Percentiles rank a stretch among this genome's conserved stretches.
These are phyloP conservation scores for Macrocystidia cucumis DNA, from an alignment of 1,284 basidiomycete genomes.

Conservation along the genomic window DNA sequence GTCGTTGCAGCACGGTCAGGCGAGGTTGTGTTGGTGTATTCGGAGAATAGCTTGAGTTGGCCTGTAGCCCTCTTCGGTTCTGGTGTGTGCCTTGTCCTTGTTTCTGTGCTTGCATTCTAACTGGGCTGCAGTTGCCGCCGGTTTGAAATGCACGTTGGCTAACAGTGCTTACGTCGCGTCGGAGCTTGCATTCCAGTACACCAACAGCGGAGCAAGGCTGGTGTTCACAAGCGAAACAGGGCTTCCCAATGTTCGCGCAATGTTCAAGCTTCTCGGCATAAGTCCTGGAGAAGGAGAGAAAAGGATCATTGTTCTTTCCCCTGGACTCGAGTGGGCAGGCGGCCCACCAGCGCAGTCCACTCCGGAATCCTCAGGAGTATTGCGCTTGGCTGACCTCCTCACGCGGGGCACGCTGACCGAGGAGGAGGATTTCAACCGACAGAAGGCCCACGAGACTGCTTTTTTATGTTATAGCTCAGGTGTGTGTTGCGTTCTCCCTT, in stretches of 20 bases:
- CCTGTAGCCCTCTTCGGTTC: conserved; percentile 52
- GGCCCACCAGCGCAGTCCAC: conserved; percentile 24
- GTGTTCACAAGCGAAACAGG: conserved; percentile 49
- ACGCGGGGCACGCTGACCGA: conserved; percentile 31
- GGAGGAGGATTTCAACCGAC: conserved; percentile 44
- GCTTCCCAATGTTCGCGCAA: conserved; percentile 33
- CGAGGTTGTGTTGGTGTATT: conserved; percentile 45
- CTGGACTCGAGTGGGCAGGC: conserved; percentile 31
- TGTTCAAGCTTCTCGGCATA: conserved; percentile 34
- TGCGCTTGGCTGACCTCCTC: conserved; percentile 34
- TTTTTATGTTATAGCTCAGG: conserved; percentile 61
- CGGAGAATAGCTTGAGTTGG: conserved; percentile 58
- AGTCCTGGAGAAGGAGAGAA: conserved; percentile 30
- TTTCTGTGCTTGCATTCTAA: conserved; percentile 2
- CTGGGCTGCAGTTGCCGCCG: conserved; percentile 33
- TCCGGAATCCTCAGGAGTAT: conserved; percentile 19
- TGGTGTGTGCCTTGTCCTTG: conserved; percentile 17
- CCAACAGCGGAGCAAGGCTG: conserved; percentile 44
- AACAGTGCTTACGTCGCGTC: conserved; percentile 35
- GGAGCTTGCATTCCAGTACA: conserved; percentile 43
- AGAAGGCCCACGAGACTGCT: conserved; percentile 40
- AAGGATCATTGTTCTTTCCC: conserved; percentile 37
- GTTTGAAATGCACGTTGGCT: conserved; percentile 38
- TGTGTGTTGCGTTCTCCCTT: conserved; percentile 9
- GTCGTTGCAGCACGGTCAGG: conserved; percentile 26